Evolutionary conservation across 805 yeast species (phyloP).

Genomic region (Sugiyamaella americana): DNA sequence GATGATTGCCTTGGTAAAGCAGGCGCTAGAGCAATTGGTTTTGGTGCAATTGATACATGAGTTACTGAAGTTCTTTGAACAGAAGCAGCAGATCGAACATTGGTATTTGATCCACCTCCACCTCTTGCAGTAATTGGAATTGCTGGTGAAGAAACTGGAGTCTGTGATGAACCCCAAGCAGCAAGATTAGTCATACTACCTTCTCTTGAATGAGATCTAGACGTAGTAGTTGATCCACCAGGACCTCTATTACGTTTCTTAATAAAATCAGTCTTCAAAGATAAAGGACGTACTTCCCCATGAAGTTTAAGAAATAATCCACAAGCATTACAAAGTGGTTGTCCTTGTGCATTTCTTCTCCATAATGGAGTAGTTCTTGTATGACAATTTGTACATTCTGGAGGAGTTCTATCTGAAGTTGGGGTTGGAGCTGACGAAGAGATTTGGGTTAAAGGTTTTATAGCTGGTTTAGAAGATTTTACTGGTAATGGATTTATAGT

Average conservation of each 20-base stretch:
- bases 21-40: slow-evolving; percentile 23
- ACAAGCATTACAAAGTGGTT: slow-evolving; percentile 94
- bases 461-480: background rate
- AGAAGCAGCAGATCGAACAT: slow-evolving; percentile 5
- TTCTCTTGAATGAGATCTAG: slow-evolving; percentile 13
- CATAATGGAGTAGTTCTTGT: slow-evolving; percentile 92
- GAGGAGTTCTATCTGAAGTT: slow-evolving; percentile 4
- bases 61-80: slow-evolving; percentile 2
- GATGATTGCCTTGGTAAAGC: slow-evolving; percentile 11
- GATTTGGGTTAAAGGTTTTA: background rate
- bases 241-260: slow-evolving; percentile 73
- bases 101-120: background rate
- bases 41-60: slow-evolving; percentile 23
- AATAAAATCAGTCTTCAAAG: slow-evolving; percentile 90
- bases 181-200: slow-evolving; percentile 1
- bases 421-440: slow-evolving; percentile 2
- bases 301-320: slow-evolving; percentile 88
- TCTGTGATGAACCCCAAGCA: background rate
- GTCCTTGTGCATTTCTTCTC: slow-evolving; percentile 92
- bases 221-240: background rate
- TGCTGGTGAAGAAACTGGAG: background rate
- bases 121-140: slow-evolving; percentile 2
- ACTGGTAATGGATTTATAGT: background rate
- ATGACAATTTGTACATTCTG: slow-evolving; percentile 76
- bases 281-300: slow-evolving; percentile 90